Evolutionary conservation across 2,329 filamentous ascomycete genomes (phyloP).

Genomic region (Alternaria angustiovoidea): DNA sequence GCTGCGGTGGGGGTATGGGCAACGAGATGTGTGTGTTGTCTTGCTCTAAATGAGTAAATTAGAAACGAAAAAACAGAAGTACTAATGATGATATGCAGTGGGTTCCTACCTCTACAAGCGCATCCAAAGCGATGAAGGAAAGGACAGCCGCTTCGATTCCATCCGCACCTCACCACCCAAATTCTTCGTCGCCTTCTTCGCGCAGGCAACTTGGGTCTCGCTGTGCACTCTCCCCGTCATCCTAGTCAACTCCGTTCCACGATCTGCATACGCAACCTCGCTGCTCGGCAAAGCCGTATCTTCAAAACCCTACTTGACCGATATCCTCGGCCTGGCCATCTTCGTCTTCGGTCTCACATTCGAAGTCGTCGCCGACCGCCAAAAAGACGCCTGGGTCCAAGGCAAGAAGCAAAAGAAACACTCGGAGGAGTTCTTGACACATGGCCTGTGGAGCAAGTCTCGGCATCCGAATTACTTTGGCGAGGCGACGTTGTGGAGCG

Average conservation of each 20-base stretch:
- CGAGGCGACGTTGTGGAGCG: conserved; percentile 74
- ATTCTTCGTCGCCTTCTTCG: conserved; percentile 64
- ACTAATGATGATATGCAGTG: conserved; percentile 53
- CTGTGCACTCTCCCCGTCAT: conserved; percentile 72
- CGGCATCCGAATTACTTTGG: conserved; percentile 77
- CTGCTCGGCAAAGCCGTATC: conserved; percentile 57
- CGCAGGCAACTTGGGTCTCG: conserved; percentile 73
- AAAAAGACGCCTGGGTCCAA: conserved; percentile 69
- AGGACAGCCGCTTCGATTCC: conserved; percentile 66
- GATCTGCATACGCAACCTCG: conserved; percentile 55
- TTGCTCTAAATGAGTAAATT: neutral
- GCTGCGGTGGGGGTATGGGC: conserved; percentile 70
- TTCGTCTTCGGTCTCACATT: conserved; percentile 67
- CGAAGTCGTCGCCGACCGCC: conserved; percentile 69
- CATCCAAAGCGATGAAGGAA: conserved; percentile 63
- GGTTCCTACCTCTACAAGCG: conserved; percentile 71
- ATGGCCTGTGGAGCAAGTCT: conserved; percentile 68
- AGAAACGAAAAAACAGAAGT: neutral
- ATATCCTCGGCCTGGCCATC: conserved; percentile 65
- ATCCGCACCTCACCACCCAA: conserved; percentile 62
- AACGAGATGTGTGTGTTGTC: conserved; percentile 57
- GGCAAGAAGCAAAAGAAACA: conserved; percentile 72
- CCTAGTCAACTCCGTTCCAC: conserved; percentile 68
- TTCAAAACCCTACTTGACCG: conserved; percentile 55
- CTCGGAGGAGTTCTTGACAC: conserved; percentile 70